Evolutionary conservation across 1,284 basidiomycete species (phyloP).

Genomic region (Moesziomyces antarcticus): DNA sequence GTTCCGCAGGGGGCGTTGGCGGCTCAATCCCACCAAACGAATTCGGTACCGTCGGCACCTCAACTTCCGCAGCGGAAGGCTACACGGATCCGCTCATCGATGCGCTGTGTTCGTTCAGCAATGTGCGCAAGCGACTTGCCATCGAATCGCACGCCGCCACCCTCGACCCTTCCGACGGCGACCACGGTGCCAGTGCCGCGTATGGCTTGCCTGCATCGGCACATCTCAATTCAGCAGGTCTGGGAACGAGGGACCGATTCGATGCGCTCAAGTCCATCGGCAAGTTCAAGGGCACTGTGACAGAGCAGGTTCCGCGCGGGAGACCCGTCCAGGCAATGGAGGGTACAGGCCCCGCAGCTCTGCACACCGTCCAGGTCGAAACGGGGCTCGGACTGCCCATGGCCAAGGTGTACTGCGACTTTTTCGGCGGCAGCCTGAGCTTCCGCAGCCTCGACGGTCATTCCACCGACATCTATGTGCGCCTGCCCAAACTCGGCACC

Average conservation of each 20-base stretch:
- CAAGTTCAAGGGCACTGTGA: conserved; percentile 61
- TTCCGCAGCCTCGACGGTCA: conserved; percentile 81
- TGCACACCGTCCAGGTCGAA: conserved; percentile 49
- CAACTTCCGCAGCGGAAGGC: conserved; percentile 8
- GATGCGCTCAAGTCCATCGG: conserved; percentile 47
- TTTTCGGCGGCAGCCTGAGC: conserved; percentile 78
- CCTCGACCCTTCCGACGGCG: not conserved
- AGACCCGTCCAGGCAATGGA: conserved; percentile 24
- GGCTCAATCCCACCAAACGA: conserved; percentile 29
- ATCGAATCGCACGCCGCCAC: conserved; percentile 31
- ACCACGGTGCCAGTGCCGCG: conserved; percentile 3
- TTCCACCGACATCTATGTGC: conserved; percentile 68
- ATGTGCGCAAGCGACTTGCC: conserved; percentile 54
- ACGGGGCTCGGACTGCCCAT: conserved; percentile 61
- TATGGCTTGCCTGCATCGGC: conserved; percentile 16
- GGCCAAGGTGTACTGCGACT: conserved; percentile 62
- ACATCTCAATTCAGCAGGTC: conserved; percentile 22
- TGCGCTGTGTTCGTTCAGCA: conserved; percentile 58
- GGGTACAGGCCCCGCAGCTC: conserved; percentile 44
- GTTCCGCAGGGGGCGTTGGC: conserved; percentile 32
- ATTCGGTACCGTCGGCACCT: conserved; percentile 37
- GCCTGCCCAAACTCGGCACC: conserved; percentile 83
- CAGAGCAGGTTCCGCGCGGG: conserved; percentile 42
- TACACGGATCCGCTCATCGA: conserved; percentile 53
- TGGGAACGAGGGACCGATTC: conserved; percentile 41